Percentiles rank a stretch among this genome's conserved stretches.
phyloP scores from a whole-genome alignment of 169 alveolate genomes.

The Blepharisma undulans region DNA sequence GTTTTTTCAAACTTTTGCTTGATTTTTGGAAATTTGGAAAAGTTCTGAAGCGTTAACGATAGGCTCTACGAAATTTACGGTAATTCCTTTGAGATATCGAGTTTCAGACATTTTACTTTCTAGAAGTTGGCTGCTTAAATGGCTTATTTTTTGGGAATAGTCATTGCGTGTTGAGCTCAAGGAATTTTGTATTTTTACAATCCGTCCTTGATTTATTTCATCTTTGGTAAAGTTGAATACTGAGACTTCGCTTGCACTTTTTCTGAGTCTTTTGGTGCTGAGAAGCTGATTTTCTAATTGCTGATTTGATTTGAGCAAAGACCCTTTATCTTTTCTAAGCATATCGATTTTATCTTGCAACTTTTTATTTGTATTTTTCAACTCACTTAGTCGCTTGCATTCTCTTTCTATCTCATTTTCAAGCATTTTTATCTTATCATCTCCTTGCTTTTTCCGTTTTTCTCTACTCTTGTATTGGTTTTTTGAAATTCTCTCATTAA shows the following conservation, averaged over 20 bases:
- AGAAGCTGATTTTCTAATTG: background rate
- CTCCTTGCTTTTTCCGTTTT: background rate
- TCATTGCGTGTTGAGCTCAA: background rate
- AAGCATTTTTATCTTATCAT: background rate
- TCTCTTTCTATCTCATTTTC: conserved; percentile 9
- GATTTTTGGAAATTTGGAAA: conserved; percentile 3
- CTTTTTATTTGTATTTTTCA: background rate
- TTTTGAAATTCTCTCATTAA: background rate
- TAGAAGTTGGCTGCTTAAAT: background rate
- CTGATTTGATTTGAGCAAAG: background rate
- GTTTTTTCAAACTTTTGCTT: conserved; percentile 3
- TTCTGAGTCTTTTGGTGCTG: background rate
- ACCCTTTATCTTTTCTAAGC: background rate
- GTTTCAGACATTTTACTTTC: background rate
- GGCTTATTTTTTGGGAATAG: background rate
- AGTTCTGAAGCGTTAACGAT: conserved; percentile 32
- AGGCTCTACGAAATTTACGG: conserved; percentile 26
- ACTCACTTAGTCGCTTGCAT: background rate
- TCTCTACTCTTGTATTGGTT: background rate
- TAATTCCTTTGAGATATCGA: conserved; percentile 7
- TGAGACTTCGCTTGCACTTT: background rate
- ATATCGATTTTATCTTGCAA: conserved; percentile 14
- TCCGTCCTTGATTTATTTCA: background rate
- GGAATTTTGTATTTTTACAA: background rate
- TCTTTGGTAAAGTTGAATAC: background rate